phyloP scores from a whole-genome alignment of 805 yeast genomes.

The Yarrowia sp. region DNA sequence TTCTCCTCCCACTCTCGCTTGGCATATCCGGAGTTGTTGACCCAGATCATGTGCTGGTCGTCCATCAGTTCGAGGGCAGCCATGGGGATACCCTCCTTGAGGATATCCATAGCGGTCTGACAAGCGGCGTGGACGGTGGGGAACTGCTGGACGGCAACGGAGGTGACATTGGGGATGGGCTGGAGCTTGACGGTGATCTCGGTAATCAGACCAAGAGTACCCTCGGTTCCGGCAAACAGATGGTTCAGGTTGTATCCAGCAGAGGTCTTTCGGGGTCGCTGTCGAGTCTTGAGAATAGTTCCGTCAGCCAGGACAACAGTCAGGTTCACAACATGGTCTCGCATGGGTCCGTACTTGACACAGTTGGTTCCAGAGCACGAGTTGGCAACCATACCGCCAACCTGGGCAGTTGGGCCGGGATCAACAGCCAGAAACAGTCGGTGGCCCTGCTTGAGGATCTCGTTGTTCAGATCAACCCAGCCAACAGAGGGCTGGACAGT shows the following conservation, averaged over 20 bases:
- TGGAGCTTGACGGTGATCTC: slow-evolving; percentile 76
- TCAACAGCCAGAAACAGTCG: slow-evolving; percentile 76
- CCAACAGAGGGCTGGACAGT: slow-evolving; percentile 80
- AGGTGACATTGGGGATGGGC: slow-evolving; percentile 68
- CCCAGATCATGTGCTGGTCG: slow-evolving; percentile 71
- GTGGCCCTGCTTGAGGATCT: slow-evolving; percentile 52
- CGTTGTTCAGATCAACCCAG: slow-evolving; percentile 73
- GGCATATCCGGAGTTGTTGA: slow-evolving; percentile 63
- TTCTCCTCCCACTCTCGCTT: slow-evolving; percentile 61
- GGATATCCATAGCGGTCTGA: slow-evolving; percentile 65
- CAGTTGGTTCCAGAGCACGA: slow-evolving; percentile 85
- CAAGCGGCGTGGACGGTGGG: slow-evolving; percentile 75
- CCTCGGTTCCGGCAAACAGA: slow-evolving; percentile 78
- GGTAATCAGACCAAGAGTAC: slow-evolving; percentile 79
- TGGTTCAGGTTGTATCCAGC: slow-evolving; percentile 83
- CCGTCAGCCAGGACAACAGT: slow-evolving; percentile 86
- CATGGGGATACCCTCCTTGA: slow-evolving; percentile 67
- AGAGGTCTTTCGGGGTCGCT: slow-evolving; percentile 76
- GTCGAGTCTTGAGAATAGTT: slow-evolving; percentile 72
- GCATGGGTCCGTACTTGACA: slow-evolving; percentile 79
- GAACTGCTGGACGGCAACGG: slow-evolving; percentile 73
- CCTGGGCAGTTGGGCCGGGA: slow-evolving; percentile 80
- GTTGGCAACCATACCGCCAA: slow-evolving; percentile 80
- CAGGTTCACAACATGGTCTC: slow-evolving; percentile 69
- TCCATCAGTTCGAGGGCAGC: slow-evolving; percentile 81